Evolutionary conservation across 441 rosid species (phyloP).

Genomic region (Adansonia grandidieri): DNA sequence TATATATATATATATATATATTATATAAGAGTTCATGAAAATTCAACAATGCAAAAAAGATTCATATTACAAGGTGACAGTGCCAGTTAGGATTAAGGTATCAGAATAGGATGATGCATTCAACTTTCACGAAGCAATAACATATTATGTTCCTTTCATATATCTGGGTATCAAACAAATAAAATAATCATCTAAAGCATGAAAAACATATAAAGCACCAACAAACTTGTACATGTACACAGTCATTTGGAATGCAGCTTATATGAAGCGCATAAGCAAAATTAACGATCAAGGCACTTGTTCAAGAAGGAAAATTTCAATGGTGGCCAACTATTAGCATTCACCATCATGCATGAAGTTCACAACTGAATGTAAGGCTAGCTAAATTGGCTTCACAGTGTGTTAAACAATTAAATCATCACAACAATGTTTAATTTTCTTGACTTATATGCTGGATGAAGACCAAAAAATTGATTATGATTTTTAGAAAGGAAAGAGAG

Average conservation of each 20-base stretch:
- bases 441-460: background rate
- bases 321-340: background rate
- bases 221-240: background rate
- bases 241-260: background rate
- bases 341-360: background rate
- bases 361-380: background rate
- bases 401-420: background rate
- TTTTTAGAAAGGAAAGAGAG: background rate
- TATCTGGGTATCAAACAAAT: background rate
- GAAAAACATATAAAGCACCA: background rate
- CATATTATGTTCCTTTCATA: background rate
- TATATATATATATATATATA: background rate
- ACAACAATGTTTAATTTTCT: background rate
- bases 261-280: background rate
- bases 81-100: background rate
- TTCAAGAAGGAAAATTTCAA: background rate
- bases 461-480: background rate
- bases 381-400: background rate
- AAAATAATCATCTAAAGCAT: background rate
- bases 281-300: background rate
- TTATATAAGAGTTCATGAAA: background rate
- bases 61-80: slow-evolving; percentile 7
- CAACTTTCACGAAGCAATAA: background rate
- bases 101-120: background rate
- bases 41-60: slow-evolving; percentile 6